phyloP scores from a whole-genome alignment of 331 rosid species.

The Cydonia oblonga region DNA sequence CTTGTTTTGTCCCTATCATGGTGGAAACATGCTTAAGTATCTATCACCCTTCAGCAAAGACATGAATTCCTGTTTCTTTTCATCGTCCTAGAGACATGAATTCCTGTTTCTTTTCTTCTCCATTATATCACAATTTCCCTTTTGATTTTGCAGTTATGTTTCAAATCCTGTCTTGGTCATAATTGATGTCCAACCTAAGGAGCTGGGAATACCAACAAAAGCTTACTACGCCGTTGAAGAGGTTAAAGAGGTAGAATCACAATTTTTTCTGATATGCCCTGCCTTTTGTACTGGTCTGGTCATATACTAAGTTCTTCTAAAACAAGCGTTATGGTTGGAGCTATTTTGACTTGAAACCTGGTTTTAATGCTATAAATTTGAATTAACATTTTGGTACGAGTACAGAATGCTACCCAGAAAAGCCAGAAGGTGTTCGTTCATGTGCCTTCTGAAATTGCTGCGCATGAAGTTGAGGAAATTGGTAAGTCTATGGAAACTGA shows the following conservation, averaged over 20 bases:
- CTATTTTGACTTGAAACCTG: background rate
- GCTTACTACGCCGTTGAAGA: conserved; percentile 69
- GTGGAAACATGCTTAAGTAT: too few species aligned
- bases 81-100: too few species aligned
- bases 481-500: too few species aligned
- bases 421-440: conserved; percentile 51
- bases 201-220: conserved; percentile 82
- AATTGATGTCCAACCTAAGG: conserved; percentile 90
- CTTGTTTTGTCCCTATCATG: too few species aligned
- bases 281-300: too few species aligned
- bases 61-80: too few species aligned
- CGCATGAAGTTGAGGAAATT: conserved; percentile 45
- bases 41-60: too few species aligned
- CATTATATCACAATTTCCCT: background rate
- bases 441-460: conserved; percentile 44
- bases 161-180: conserved; percentile 84
- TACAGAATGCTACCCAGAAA: conserved; percentile 49
- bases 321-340: too few species aligned
- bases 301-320: too few species aligned
- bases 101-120: background rate
- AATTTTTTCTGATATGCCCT: too few species aligned
- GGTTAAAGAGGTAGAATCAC: conserved; percentile 38
- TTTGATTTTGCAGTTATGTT: conserved; percentile 49
- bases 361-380: background rate
- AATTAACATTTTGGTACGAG: conserved; percentile 11